phyloP scores from a whole-genome alignment of 495 filamentous ascomycete genomes.

The Echria macrotheca region DNA sequence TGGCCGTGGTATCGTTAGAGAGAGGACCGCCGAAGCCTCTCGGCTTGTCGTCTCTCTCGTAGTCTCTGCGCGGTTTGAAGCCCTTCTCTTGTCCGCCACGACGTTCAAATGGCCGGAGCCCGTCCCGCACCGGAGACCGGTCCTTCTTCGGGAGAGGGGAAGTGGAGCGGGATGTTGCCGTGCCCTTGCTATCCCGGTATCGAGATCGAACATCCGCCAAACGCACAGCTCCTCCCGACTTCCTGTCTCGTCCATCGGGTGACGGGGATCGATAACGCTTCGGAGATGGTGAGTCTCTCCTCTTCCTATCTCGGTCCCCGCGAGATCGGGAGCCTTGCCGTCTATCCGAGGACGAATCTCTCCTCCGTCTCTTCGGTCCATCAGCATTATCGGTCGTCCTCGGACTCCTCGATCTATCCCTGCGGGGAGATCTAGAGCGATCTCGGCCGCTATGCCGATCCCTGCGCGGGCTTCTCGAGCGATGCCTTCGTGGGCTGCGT shows the following conservation, averaged over 20 bases:
- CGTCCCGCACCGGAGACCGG: conserved; percentile 11
- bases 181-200: conserved; percentile 2
- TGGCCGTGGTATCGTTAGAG: conserved; percentile 4
- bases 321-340: conserved; percentile 3
- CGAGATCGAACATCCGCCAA: neutral
- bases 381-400: conserved; percentile 21
- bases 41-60: conserved; percentile 18
- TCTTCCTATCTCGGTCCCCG: neutral
- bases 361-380: conserved; percentile 26
- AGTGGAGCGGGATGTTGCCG: conserved; percentile 15
- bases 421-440: neutral
- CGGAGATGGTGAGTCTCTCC: neutral
- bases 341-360: conserved; percentile 26
- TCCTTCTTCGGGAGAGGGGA: conserved; percentile 23
- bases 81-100: too few species aligned
- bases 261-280: neutral
- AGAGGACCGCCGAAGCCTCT: too few species aligned
- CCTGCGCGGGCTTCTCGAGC: conserved; percentile 4
- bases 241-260: neutral
- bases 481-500: conserved; percentile 18
- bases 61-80: conserved; percentile 24
- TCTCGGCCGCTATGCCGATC: neutral
- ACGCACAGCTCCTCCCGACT: too few species aligned
- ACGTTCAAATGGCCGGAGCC: conserved; percentile 3
- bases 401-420: conserved; percentile 23